These are phyloP conservation scores for Epichloe glyceriae DNA, from an alignment of 2,329 filamentous ascomycete genomes.

Conservation along the genomic window DNA sequence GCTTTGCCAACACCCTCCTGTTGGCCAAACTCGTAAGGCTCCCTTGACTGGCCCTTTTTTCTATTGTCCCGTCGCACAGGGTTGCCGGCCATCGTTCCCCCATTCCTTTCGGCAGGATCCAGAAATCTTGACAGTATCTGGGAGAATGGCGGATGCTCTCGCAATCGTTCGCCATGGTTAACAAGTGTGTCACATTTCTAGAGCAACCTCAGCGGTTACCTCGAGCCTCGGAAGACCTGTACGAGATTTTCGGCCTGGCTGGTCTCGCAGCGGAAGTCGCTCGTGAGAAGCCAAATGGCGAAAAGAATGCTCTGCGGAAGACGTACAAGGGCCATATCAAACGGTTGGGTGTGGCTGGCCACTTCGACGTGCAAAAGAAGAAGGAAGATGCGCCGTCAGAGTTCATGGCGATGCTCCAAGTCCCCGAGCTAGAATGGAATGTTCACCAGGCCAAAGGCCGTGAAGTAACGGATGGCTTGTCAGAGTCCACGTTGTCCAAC, in stretches of 20 bases:
- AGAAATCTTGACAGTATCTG: neutral
- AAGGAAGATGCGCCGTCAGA: constrained; percentile 37
- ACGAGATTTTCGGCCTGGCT: constrained; percentile 42
- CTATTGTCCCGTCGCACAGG: constrained; percentile 9
- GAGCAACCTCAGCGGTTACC: constrained; percentile 36
- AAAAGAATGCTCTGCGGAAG: constrained; percentile 54
- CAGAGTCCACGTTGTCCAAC: constrained; percentile 27
- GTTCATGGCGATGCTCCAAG: constrained; percentile 37
- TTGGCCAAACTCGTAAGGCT: constrained; percentile 45
- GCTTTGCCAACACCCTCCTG: constrained; percentile 33
- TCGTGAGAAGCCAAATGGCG: constrained; percentile 49
- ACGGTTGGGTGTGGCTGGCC: constrained; percentile 45
- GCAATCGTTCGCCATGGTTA: constrained; percentile 21
- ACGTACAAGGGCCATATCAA: constrained; percentile 59
- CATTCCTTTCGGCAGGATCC: constrained; percentile 12
- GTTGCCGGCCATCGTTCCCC: neutral
- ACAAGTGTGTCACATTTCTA: constrained; percentile 29
- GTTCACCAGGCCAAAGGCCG: constrained; percentile 39
- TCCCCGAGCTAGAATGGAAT: constrained; percentile 45
- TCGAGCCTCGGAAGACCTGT: constrained; percentile 42
- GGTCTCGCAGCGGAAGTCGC: constrained; percentile 48
- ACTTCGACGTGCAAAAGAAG: constrained; percentile 46
- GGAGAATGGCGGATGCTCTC: constrained; percentile 12
- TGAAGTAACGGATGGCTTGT: constrained; percentile 41
- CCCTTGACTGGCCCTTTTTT: constrained; percentile 28